phyloP scores from a whole-genome alignment of 139 green algal genomes.

The Eudorina sp. region DNA sequence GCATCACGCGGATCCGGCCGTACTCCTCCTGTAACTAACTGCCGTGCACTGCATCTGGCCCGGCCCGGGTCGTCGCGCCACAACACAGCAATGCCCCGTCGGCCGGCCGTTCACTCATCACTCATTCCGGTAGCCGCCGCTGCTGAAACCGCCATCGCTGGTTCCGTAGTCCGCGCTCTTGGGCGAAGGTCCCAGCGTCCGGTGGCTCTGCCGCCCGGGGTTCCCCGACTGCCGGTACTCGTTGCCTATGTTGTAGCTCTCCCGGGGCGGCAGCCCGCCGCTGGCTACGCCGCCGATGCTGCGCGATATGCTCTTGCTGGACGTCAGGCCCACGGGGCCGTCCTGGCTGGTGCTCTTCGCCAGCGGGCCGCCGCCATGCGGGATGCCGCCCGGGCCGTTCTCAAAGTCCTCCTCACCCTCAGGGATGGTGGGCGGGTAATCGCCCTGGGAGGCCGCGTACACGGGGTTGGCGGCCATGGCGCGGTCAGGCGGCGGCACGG shows the following conservation, averaged over 20 bases:
- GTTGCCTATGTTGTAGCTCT: constrained; percentile 32
- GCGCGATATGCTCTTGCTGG: constrained; percentile 11
- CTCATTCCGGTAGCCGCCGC: constrained; percentile 16
- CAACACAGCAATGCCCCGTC: too few species aligned
- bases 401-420: constrained; percentile 31
- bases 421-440: constrained; percentile 30
- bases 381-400: not conserved
- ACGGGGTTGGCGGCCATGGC: constrained; percentile 33
- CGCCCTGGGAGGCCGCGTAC: constrained; percentile 31
- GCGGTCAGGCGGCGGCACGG: not conserved
- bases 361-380: not conserved
- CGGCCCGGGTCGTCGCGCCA: too few species aligned
- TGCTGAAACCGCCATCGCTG: constrained; percentile 24
- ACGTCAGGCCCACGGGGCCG: not conserved
- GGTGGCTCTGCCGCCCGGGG: constrained; percentile 2
- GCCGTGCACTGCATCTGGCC: too few species aligned
- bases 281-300: not conserved
- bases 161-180: not conserved
- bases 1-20: too few species aligned
- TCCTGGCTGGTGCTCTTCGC: constrained; percentile 12
- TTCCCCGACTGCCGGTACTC: constrained; percentile 15
- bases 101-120: too few species aligned
- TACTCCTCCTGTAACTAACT: too few species aligned
- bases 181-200: not conserved
- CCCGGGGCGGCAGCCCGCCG: not conserved